A percentile compares a stretch with the other conserved stretches of the same genome.
Conservation (phyloP, 1,284 basidiomycete genomes). For the Takashimella tepidaria region DNA sequence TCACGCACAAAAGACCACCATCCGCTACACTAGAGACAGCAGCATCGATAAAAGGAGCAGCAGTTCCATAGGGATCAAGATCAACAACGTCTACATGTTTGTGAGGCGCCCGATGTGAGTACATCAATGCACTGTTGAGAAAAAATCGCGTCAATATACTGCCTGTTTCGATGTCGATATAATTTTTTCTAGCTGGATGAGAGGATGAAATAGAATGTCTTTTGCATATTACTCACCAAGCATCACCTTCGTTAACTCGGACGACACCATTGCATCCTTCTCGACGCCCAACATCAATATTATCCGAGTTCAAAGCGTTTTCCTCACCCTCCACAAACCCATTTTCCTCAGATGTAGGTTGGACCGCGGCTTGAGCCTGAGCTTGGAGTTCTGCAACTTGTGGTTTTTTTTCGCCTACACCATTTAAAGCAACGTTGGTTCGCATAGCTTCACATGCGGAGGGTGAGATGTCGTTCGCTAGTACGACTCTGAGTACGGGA, state of each 20-base stretch:
- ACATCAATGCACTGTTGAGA: constrained; percentile 88
- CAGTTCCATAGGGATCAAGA: constrained; percentile 95
- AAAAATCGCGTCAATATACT: background rate
- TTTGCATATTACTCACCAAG: constrained; percentile 78
- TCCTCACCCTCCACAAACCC: constrained; percentile 9
- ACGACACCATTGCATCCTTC: constrained; percentile 57
- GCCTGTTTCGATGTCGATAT: too few relatives aligned
- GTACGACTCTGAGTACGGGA: constrained; percentile 60
- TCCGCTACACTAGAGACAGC: constrained; percentile 87
- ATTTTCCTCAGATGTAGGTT: background rate
- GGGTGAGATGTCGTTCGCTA: constrained; percentile 88
- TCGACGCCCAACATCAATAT: constrained; percentile 34
- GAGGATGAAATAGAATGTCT: too few relatives aligned
- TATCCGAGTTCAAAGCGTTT: constrained; percentile 13
- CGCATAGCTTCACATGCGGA: constrained; percentile 82
- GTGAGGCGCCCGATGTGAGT: constrained; percentile 68
- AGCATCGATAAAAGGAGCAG: constrained; percentile 94
- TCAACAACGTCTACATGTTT: constrained; percentile 88
- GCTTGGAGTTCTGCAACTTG: constrained; percentile 11
- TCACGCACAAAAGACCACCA: constrained; percentile 89
- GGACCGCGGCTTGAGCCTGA: background rate
- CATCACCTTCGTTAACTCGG: constrained; percentile 81
- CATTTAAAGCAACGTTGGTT: constrained; percentile 84
- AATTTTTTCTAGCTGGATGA: too few relatives aligned
- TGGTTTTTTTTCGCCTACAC: constrained; percentile 52